Evolutionary conservation across 768 basidiomycete species (phyloP), one percentile per base, ranked within the genome.

Genomic region (Mycena maculata): DNA sequence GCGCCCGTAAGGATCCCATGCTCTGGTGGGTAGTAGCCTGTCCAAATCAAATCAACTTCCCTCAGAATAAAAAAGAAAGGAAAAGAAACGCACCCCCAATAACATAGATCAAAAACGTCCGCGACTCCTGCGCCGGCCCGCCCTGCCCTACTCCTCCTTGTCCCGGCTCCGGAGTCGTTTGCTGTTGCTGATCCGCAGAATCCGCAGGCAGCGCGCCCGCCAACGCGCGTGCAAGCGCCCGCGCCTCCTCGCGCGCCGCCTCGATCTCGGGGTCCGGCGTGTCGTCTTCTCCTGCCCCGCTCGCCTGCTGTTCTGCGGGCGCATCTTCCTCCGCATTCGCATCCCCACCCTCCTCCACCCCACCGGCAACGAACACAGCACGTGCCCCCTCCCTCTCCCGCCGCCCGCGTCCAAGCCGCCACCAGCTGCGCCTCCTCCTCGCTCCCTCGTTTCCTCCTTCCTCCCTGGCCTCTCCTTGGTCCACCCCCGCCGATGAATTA

Each of bases 1-100:
- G 86, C 87, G 25, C 92, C 92, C n/a, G 90, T 91, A 45, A 97
- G 89, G 68, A 98, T 91, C 55, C 89, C 92, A 76, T 97, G 95
- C 72, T 93, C 90, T 16, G 92, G 91, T 1, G 95, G 94, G 75
- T 97, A 98, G 74, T 95, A 94, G n/a, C 95, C 95, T 92, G 67
- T 22, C 41, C 47, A 63, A 38, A 30, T 33, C 48, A 67, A 56
- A 31, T 23, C 55, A 20, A 28, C 22, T 4, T 9, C 15, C 39
- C 15, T 23, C 15, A 22, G 33, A 16, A 60, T 22, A 66, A 20
- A 66, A 58, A 44, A 10, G 63, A 42, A 54, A 62, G 50, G 22
- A 44, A 12, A 49, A 28, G 11, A 20, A 11, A 77, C 85, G 54
- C 67, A 88, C 92, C 92, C 55, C 93, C 92, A 75, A 94, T 93